phyloP scores from a whole-genome alignment of 2,329 filamentous ascomycete genomes.

The Cladosporium sp. region DNA sequence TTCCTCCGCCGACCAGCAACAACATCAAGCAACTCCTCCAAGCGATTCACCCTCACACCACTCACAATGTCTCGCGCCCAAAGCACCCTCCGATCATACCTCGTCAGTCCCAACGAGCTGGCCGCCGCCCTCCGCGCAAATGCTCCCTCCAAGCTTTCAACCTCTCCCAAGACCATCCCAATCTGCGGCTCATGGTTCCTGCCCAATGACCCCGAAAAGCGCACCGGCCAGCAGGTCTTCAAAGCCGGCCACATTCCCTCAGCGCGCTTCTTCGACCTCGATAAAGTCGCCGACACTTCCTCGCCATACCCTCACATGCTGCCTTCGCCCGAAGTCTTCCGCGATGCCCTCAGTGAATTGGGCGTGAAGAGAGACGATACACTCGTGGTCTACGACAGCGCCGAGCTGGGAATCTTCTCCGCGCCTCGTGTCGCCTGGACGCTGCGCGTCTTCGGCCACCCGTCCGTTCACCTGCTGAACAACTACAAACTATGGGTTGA shows the following conservation, averaged over 20 bases:
- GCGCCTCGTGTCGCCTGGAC: conserved; percentile 95
- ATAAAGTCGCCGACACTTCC: conserved; percentile 82
- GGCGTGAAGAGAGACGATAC: conserved; percentile 86
- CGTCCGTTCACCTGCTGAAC: conserved; percentile 84
- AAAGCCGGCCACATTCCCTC: conserved; percentile 80
- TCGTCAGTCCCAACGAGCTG: conserved; percentile 83
- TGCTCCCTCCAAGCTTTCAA: conserved; percentile 68
- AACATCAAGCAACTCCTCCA: conserved; percentile 21
- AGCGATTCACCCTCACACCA: conserved; percentile 21
- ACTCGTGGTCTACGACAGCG: conserved; percentile 90
- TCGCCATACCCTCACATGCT: conserved; percentile 97
- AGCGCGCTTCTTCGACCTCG: conserved; percentile 93
- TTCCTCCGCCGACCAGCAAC: conserved; percentile 21
- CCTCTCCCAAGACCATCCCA: conserved; percentile 79
- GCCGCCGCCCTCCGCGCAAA: conserved; percentile 79
- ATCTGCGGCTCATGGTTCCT: conserved; percentile 96
- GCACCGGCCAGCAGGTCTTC: conserved; percentile 79
- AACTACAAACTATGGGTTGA: conserved; percentile 96
- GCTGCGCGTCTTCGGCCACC: conserved; percentile 83
- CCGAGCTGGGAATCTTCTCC: conserved; percentile 90
- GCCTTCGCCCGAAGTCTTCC: conserved; percentile 76
- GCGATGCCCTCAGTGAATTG: conserved; percentile 81
- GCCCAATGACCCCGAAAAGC: conserved; percentile 75
- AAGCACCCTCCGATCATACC: conserved; percentile 68
- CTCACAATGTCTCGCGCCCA: conserved; percentile 40